These are phyloP conservation scores for Eremochloa ophiuroides DNA, from an alignment of 176 grass and related monocot species.

Conservation along the genomic window DNA sequence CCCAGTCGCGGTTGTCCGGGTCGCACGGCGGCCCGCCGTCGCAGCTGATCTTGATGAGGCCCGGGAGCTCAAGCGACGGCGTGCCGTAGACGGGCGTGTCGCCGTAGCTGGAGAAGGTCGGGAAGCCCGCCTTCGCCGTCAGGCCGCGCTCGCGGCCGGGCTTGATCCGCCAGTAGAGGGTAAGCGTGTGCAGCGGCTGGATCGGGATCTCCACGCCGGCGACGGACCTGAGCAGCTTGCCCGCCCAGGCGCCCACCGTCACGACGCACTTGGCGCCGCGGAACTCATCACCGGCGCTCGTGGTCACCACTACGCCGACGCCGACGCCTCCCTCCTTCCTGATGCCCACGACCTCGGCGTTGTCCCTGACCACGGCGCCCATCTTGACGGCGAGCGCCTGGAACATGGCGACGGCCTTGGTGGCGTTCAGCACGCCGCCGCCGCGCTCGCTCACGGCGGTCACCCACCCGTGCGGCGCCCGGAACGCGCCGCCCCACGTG, in stretches of 20 bases:
- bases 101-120: slow-evolving; percentile 81
- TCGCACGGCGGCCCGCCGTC: slow-evolving; percentile 63
- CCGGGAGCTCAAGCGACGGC: slow-evolving; percentile 33
- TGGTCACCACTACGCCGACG: slow-evolving; percentile 35
- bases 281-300: slow-evolving; percentile 26
- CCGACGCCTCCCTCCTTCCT: neutral
- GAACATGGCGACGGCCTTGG: slow-evolving; percentile 80
- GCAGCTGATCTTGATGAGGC: slow-evolving; percentile 71
- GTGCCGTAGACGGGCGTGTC: slow-evolving; percentile 36
- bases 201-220: slow-evolving; percentile 48
- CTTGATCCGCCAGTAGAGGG: slow-evolving; percentile 79
- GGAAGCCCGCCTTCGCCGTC: slow-evolving; percentile 49
- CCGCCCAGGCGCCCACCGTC: slow-evolving; percentile 49
- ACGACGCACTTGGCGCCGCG: slow-evolving; percentile 45
- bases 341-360: slow-evolving; percentile 43
- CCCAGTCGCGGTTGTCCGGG: slow-evolving; percentile 58
- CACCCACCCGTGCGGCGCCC: slow-evolving; percentile 36
- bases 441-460: slow-evolving; percentile 29
- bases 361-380: slow-evolving; percentile 55
- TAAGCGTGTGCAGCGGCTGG: slow-evolving; percentile 53
- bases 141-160: slow-evolving; percentile 43
- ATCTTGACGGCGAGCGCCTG: slow-evolving; percentile 50
- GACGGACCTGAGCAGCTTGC: slow-evolving; percentile 33
- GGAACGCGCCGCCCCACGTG: slow-evolving; percentile 42
- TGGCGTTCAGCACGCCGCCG: slow-evolving; percentile 57